Percentiles rank a stretch among this genome's conserved stretches.
These are phyloP conservation scores for Candida buenavistaensis DNA, from an alignment of 1,139 yeast species.

Conservation along the genomic window DNA sequence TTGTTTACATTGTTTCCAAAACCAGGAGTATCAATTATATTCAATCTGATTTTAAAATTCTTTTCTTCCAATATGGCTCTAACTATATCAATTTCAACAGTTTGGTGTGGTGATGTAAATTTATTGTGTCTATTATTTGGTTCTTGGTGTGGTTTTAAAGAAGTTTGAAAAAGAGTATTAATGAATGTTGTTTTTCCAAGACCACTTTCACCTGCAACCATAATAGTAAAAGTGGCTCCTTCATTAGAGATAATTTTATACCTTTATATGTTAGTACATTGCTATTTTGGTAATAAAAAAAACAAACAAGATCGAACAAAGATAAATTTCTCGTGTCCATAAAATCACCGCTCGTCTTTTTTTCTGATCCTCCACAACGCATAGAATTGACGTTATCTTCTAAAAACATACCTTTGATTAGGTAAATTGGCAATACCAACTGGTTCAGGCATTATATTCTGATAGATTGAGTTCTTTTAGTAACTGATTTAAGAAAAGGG, in stretches of 20 bases:
- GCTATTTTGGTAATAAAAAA: too few relatives aligned
- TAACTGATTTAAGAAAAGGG: constrained; percentile 1
- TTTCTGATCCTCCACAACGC: not conserved
- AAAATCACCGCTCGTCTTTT: too few relatives aligned
- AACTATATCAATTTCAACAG: constrained; percentile 87
- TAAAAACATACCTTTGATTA: constrained; percentile 78
- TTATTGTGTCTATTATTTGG: constrained; percentile 66
- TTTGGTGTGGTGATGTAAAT: constrained; percentile 67
- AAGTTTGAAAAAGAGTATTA: constrained; percentile 84
- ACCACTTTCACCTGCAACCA: constrained; percentile 97
- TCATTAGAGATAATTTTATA: constrained; percentile 85
- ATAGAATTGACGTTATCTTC: too few relatives aligned
- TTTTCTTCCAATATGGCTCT: constrained; percentile 93
- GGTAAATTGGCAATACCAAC: constrained; percentile 91
- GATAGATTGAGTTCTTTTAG: too few relatives aligned
- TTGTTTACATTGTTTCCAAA: constrained; percentile 96
- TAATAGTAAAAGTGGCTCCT: constrained; percentile 87
- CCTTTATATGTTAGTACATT: constrained; percentile 32
- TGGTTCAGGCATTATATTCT: constrained; percentile 44
- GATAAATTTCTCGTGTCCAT: constrained; percentile 3
- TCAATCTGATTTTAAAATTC: constrained; percentile 80
- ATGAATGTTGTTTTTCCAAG: constrained; percentile 92
- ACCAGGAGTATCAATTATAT: constrained; percentile 95
- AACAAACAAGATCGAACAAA: too few relatives aligned
- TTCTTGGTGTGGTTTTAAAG: constrained; percentile 64